Evolutionary conservation across 768 basidiomycete species (phyloP).

Genomic region (Baorangia bicolor): DNA sequence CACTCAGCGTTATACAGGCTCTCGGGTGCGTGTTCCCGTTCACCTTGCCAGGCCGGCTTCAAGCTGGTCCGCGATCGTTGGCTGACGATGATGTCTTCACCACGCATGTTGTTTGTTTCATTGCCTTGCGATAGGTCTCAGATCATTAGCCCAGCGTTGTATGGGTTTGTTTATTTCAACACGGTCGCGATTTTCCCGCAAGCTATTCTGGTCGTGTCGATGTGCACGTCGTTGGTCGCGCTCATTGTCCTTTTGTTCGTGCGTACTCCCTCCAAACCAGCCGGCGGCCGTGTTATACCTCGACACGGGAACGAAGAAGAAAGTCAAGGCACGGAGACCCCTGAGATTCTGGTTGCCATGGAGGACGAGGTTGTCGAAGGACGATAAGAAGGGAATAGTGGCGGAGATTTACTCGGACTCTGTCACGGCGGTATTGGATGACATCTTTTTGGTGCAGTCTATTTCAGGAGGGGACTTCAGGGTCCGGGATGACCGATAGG

Average conservation of each 20-base stretch:
- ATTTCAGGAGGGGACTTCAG: neutral
- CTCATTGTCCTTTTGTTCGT: slow-evolving; percentile 49
- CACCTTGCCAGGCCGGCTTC: neutral
- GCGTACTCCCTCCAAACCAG: slow-evolving; percentile 31
- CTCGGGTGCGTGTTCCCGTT: slow-evolving; percentile 44
- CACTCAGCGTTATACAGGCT: slow-evolving; percentile 70
- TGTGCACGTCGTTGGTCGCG: slow-evolving; percentile 39
- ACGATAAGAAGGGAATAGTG: neutral
- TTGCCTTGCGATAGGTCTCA: slow-evolving; percentile 44
- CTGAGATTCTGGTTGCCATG: neutral
- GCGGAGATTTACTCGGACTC: neutral
- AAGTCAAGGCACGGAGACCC: neutral
- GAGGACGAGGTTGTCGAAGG: slow-evolving; percentile 3
- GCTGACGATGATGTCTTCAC: neutral
- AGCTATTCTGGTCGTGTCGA: slow-evolving; percentile 64
- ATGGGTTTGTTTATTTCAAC: slow-evolving; percentile 65
- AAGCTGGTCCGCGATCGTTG: neutral
- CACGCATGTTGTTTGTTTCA: neutral
- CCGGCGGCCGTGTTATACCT: neutral
- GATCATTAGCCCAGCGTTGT: slow-evolving; percentile 70
- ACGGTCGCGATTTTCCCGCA: slow-evolving; percentile 72
- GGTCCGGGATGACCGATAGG: neutral
- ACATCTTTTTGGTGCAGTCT: neutral
- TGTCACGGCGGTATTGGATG: neutral
- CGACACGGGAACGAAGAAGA: slow-evolving; percentile 5